Evolutionary conservation across 345 rosid species (phyloP), one percentile per base, ranked within the genome.

Genomic region (Mallotus nudiflorus): DNA sequence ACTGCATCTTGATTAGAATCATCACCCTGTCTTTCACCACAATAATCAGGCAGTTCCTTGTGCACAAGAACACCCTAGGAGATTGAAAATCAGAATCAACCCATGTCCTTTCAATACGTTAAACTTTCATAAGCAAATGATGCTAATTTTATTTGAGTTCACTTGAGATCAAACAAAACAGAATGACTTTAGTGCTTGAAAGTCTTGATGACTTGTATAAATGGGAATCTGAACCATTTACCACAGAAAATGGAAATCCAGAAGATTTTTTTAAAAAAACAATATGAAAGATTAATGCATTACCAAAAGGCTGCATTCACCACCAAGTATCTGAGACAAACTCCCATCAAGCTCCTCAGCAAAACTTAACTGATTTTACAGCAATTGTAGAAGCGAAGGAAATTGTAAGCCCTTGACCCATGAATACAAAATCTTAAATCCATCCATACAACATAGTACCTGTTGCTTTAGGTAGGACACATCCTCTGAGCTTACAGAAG

Each of bases 291-390:
- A n/a, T 64, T 60, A 50, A 53, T 24, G 48, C 49, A 62, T 27
- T 89, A 91, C 97, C 96, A 78, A 65, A 71, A 86, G 63, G 60
- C 75, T 78, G 46, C 62, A 84, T 64, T 82, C 84, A 76, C 61
- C 66, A 40, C 81, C 81, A 72, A 84, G 81, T 75, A 91, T 85
- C 76, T 84, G 86, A 58, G 87, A 82, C 70, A 91, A 77, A 75
- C 89, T 76, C 76, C 74, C 91, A 60, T 88, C 85, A 25, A 87
- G 89, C 87, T 88, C 98, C 74, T 88, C 91, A 1, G 82, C 88
- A 67, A 80, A 81, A 73, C 74, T 86, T 69, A 90, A 74, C 98
- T 92, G 91, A 71, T 70, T 51, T 70, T 82, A 60, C 48, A 65
- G 40, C 40, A 61, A 76, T 62, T 39, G 20, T 33, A 55, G n/a